These are phyloP conservation scores for Paradendryphiella salina DNA, from an alignment of 2,329 filamentous ascomycete species.

Conservation along the genomic window DNA sequence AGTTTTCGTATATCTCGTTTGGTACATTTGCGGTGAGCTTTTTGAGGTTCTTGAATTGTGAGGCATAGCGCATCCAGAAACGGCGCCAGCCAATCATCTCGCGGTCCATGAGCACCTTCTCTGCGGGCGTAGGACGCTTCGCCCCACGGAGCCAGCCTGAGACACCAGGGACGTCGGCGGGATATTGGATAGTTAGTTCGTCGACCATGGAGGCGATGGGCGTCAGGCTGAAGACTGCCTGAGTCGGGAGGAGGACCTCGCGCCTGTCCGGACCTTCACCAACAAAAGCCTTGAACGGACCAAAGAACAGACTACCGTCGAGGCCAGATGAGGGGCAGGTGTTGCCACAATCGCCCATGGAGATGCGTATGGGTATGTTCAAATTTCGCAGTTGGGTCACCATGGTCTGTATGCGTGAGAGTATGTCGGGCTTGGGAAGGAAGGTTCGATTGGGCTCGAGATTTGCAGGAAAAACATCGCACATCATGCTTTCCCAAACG, in stretches of 20 bases:
- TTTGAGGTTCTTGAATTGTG: conserved; percentile 43
- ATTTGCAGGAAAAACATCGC: conserved; percentile 44
- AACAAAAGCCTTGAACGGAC: conserved; percentile 40
- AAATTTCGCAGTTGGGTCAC: conserved; percentile 33
- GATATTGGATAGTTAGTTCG: conserved; percentile 44
- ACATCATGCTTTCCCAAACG: conserved; percentile 44
- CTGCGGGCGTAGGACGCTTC: conserved; percentile 29
- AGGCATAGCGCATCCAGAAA: conserved; percentile 44
- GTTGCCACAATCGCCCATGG: conserved; percentile 39
- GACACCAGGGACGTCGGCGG: conserved; percentile 39
- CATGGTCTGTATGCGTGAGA: conserved; percentile 39
- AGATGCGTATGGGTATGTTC: conserved; percentile 41
- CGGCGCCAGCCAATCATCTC: conserved; percentile 43
- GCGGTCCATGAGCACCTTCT: conserved; percentile 35
- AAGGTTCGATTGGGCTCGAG: conserved; percentile 35
- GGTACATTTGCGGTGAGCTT: conserved; percentile 41
- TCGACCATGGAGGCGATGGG: conserved; percentile 42
- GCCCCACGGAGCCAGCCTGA: conserved; percentile 30
- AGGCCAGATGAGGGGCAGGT: conserved; percentile 32
- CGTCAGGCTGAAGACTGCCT: conserved; percentile 40
- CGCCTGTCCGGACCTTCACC: conserved; percentile 30
- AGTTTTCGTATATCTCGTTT: conserved; percentile 40
- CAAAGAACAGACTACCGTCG: conserved; percentile 43
- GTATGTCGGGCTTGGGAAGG: conserved; percentile 38
- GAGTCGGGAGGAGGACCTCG: conserved; percentile 38